These are phyloP conservation scores for Tricholoma hemisulphureum DNA, from an alignment of 768 basidiomycete species.

Conservation along the genomic window DNA sequence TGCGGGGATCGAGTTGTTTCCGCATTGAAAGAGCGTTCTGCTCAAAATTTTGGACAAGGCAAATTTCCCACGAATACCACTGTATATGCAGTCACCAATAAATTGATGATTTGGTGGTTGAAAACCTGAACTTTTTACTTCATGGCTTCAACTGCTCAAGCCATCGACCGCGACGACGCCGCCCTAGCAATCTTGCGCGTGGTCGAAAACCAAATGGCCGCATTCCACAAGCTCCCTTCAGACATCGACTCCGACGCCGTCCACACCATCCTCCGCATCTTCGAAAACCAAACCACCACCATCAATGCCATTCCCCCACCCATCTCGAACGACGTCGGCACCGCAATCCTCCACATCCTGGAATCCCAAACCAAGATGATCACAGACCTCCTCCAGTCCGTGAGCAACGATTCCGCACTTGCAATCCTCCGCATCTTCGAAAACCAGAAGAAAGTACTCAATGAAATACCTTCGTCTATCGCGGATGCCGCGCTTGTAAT, in stretches of 20 bases:
- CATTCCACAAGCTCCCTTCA: not conserved
- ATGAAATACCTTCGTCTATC: not conserved
- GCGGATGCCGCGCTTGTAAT: not conserved
- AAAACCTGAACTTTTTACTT: too few relatives aligned
- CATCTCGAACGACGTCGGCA: not conserved
- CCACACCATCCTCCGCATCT: not conserved
- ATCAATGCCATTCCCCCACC: not conserved
- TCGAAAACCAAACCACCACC: not conserved
- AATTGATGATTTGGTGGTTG: too few relatives aligned
- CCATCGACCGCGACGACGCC: not conserved
- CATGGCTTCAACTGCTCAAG: not conserved
- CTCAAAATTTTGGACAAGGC: too few relatives aligned
- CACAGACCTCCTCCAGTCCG: not conserved
- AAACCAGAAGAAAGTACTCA: not conserved
- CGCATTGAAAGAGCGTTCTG: slow-evolving; percentile 47
- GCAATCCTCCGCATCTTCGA: not conserved
- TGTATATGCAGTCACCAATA: too few relatives aligned
- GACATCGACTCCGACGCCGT: not conserved
- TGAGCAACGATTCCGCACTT: not conserved
- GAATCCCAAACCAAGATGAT: not conserved
- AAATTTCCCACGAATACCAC: too few relatives aligned
- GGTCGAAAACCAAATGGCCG: not conserved
- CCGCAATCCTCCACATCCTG: not conserved
- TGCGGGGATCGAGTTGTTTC: slow-evolving; percentile 89
- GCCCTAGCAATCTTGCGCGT: not conserved